phyloP scores from a whole-genome alignment of 306 rosid genomes.

The Canavalia ensiformis region DNA sequence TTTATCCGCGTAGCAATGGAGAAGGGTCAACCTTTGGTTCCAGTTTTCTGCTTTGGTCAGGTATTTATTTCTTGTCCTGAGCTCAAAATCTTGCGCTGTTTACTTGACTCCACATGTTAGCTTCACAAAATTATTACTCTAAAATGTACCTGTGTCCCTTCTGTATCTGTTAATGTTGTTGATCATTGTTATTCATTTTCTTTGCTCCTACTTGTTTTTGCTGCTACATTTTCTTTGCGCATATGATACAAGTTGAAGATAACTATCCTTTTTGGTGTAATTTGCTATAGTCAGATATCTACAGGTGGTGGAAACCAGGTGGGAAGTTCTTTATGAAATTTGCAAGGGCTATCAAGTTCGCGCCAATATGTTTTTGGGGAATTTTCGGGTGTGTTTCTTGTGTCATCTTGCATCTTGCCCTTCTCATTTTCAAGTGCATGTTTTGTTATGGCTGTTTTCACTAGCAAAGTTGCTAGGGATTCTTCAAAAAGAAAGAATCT shows the following conservation, averaged over 20 bases:
- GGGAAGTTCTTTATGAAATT: conserved; percentile 72
- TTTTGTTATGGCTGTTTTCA: background rate
- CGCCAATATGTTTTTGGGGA: conserved; percentile 91
- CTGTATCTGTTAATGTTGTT: background rate
- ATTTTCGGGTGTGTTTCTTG: conserved; percentile 72
- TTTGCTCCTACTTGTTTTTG: conserved; percentile 10
- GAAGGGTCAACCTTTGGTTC: conserved; percentile 87
- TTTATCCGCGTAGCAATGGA: conserved; percentile 89
- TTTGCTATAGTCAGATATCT: conserved; percentile 71
- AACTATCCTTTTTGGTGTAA: conserved; percentile 40
- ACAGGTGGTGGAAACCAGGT: conserved; percentile 92
- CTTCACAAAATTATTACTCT: conserved; percentile 12
- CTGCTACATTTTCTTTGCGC: conserved; percentile 16
- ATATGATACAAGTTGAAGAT: conserved; percentile 31
- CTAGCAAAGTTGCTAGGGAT: background rate
- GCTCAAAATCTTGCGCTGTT: conserved; percentile 38
- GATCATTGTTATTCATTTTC: conserved; percentile 11
- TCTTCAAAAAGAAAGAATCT: background rate
- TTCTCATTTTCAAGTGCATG: background rate
- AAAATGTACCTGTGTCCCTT: conserved; percentile 6
- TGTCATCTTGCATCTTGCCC: conserved; percentile 1
- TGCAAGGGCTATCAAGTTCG: conserved; percentile 80
- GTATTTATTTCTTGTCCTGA: conserved; percentile 50
- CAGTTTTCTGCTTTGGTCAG: conserved; percentile 96
- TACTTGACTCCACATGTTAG: conserved; percentile 28